Evolutionary conservation across 2,329 filamentous ascomycete genomes (phyloP), one percentile per base, ranked within the genome.

Genomic region (Botrytis squamosa): DNA sequence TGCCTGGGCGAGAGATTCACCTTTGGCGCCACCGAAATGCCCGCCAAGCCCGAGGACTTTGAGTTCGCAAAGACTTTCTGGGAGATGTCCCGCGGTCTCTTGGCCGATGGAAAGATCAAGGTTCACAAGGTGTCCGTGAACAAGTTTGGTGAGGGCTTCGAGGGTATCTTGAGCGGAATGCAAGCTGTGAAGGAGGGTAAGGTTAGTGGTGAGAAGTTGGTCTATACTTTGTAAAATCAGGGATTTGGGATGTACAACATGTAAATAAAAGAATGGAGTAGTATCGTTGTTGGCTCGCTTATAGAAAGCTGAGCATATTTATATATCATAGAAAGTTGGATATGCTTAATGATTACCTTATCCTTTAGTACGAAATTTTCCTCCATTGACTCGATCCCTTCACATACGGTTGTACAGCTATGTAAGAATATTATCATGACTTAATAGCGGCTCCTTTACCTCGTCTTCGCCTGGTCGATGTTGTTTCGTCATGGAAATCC

Each of bases 141-240:
- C 66, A 80, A 79, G 71, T 78, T 76, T 59, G 78, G 79, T 1
- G 81, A 77, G 80, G 79, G 80, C 1, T 74, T 81, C 18, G 78
- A 80, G 60, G 80, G 79, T 12, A 73, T 80, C 22, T 57, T 80
- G 57, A 74, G 75, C 57, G 80, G 80, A 10, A 74, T 81, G 76
- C 60, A 80, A 20, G 73, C 74, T 14, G 74, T 81, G 78, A 77
- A 73, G 60, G 66, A 76, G 49, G 78, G 79, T 0, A 78, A 79
- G 73, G 79, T 85, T 40, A 85, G 83, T 71, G 84, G 82, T 12
- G 80, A 81, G 33, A 86, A 86, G 80, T 78, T 86, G 68, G 85
- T 86, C 1, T 85, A 85, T 75, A 84, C 82, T 14, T 71, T 84
- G 74, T 84, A 77, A 71, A 9, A 29, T 25, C 12, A 38, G 40